Conservation (phyloP, 2,329 filamentous ascomycete species). For the Cladosporium sp. region DNA sequence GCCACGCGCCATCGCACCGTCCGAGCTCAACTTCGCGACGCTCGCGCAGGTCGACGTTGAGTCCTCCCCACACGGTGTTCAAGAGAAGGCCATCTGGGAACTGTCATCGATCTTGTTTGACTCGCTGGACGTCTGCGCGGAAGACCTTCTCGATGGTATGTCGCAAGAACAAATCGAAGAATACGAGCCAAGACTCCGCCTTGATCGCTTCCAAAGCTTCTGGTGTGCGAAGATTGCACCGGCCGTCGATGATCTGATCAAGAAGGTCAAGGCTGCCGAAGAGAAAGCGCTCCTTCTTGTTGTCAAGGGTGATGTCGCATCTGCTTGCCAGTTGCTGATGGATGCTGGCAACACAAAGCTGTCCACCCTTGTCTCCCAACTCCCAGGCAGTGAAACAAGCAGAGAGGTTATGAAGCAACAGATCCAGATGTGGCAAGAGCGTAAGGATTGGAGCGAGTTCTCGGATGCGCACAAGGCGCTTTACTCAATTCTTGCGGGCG, state of each 20-base stretch:
- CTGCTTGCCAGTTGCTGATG: constrained; percentile 76
- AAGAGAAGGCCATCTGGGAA: constrained; percentile 78
- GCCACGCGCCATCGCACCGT: constrained; percentile 53
- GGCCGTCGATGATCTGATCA: constrained; percentile 42
- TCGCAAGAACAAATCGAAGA: constrained; percentile 38
- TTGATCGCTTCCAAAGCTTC: constrained; percentile 64
- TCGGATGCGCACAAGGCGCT: constrained; percentile 76
- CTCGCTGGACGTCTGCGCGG: constrained; percentile 38
- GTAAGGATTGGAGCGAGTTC: constrained; percentile 83
- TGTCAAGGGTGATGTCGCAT: constrained; percentile 70
- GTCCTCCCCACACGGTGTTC: constrained; percentile 30
- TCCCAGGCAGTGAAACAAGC: constrained; percentile 65
- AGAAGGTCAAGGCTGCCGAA: constrained; percentile 61
- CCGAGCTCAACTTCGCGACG: constrained; percentile 45
- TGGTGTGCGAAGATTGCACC: constrained; percentile 48
- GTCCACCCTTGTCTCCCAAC: constrained; percentile 77
- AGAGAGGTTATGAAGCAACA: constrained; percentile 74
- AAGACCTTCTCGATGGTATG: constrained; percentile 33
- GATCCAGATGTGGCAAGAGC: constrained; percentile 75
- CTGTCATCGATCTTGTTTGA: constrained; percentile 86
- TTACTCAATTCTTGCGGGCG: constrained; percentile 84
- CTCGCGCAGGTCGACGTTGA: constrained; percentile 37
- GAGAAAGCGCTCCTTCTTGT: constrained; percentile 80
- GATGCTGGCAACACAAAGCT: constrained; percentile 74
- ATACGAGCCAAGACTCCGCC: constrained; percentile 36